phyloP scores from a whole-genome alignment of 495 filamentous ascomycete genomes.

The Hypoxylon fragiforme region DNA sequence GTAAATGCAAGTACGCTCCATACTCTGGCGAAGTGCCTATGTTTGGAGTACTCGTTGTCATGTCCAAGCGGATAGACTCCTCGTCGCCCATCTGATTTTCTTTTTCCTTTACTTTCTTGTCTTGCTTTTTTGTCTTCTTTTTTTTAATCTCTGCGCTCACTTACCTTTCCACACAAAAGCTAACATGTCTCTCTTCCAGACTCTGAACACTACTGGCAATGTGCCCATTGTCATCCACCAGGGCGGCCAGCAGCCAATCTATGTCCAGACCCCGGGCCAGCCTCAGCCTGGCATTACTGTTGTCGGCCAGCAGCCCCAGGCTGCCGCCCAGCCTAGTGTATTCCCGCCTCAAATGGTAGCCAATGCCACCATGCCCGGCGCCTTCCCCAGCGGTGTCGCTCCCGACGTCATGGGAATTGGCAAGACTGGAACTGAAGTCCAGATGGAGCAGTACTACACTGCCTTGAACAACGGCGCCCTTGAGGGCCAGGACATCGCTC shows the following conservation, averaged over 20 bases:
- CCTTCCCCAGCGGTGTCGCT: slow-evolving; percentile 6
- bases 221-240: slow-evolving; percentile 23
- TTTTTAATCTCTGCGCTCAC: background rate
- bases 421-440: slow-evolving; percentile 42
- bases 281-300: background rate
- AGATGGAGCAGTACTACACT: slow-evolving; percentile 43
- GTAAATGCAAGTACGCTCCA: slow-evolving; percentile 35
- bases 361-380: background rate
- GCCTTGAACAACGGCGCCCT: slow-evolving; percentile 45
- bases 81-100: background rate
- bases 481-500: slow-evolving; percentile 56
- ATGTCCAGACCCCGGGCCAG: slow-evolving; percentile 3
- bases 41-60: background rate
- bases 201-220: slow-evolving; percentile 13
- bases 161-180: slow-evolving; percentile 10
- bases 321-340: slow-evolving; percentile 14
- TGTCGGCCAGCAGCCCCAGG: slow-evolving; percentile 20
- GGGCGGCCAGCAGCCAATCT: slow-evolving; percentile 21
- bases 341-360: slow-evolving; percentile 3
- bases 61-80: background rate
- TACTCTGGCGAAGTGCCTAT: slow-evolving; percentile 2
- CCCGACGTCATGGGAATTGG: slow-evolving; percentile 45
- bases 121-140: background rate
- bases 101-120: slow-evolving; percentile 2
- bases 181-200: slow-evolving; percentile 26